Base-by-base conservation (phyloP, 352 stramenopile genomes). In the Thraustochytrium sp. region DNA sequence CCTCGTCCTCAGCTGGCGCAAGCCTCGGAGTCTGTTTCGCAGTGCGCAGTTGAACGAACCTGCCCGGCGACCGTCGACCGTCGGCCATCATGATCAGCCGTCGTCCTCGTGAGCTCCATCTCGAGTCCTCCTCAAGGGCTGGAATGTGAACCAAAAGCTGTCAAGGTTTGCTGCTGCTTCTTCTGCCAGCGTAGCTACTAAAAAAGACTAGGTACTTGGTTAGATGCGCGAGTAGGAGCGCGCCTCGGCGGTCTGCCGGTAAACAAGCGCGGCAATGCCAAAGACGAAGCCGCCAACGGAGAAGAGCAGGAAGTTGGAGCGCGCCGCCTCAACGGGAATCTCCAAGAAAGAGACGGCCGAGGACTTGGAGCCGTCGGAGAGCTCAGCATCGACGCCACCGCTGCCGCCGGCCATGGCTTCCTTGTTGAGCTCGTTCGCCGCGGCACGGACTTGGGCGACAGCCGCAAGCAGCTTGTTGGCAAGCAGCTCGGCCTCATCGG, bases 401-500 rank as follows among this genome's bases (percentile, higher is more conserved):
- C 11, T 72, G 13, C 13, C 26, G 59, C 53, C n/a, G 9, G 11
- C 29, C 3, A 13, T n/a, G 29, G 68, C 68, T 26, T 80, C 68
- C 68, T 61, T 63, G 44, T n/a, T 29, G n/a, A 80, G 68, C 49
- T 80, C 8, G 11, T 9, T 26, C 42, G 68, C 48, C 23, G 68
- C 68, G 13, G 31, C 44, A n/a, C 68, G 68, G 9, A 80, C 68
- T 26, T 80, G 31, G 48, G 68, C 42, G 23, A 51, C 68, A 29
- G 48, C 31, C 5, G 68, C 68, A 8, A 65, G 37, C 9, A 80
- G 68, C 68, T 65, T 80, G 4, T 61, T n/a, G 18, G 68, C 68
- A 26, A 80, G 68, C 8, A 80, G 31, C 37, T 80, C 68, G 21
- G 68, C 68, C 42, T 68, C 53, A 31, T 80, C 68, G 31, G 68